Base-by-base conservation (phyloP, 306 rosid species). In the Carpinus viminea region DNA sequence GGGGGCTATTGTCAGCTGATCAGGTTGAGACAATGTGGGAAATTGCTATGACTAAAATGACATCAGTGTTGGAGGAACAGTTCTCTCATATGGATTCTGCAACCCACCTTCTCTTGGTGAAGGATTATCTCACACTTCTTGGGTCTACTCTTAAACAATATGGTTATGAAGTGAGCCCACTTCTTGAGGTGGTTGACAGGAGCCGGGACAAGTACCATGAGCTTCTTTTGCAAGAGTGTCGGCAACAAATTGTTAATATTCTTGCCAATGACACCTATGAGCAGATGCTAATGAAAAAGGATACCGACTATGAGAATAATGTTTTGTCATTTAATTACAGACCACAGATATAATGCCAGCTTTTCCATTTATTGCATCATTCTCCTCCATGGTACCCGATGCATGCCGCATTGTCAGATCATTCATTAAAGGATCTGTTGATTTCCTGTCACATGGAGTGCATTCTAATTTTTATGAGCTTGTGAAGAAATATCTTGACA, bases 91-190 rank as follows among this genome's bases (percentile, higher is more conserved):
- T 91, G 98, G 85, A 82, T 20, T 90, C 98, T 70, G 86, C 97
- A 11, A 86, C 93, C 7, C 90, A 91, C 80, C 91, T 91, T 87
- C 99, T 93, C 50, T 72, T 89, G 82, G 97, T 95, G 85, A 95
- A 95, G 91, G 98, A 95, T 79, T 90, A 95, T 80, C 93, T 95
- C 59, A 90, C 99, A 1, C 99, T 95, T 73, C 89, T 93, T 8
- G 86, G 88, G 8, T 83, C 89, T 13, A 88, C 96, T 81, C 98
- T 95, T 26, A 84, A 85, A 76, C 94, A 84, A 76, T 95, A 93
- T 80, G 97, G 97, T 46, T 93, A 93, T 72, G 97, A 93, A 79
- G 88, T 95, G 28, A 86, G 85, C 18, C 87, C 89, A 31, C 81
- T 95, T 64, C 88, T 93, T 60, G 94, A 95, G 52, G 91, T 88